Evolutionary conservation across 2,329 filamentous ascomycete genomes (phyloP), one percentile per base, ranked within the genome.

Genomic region (Epichloe brachyelytri): DNA sequence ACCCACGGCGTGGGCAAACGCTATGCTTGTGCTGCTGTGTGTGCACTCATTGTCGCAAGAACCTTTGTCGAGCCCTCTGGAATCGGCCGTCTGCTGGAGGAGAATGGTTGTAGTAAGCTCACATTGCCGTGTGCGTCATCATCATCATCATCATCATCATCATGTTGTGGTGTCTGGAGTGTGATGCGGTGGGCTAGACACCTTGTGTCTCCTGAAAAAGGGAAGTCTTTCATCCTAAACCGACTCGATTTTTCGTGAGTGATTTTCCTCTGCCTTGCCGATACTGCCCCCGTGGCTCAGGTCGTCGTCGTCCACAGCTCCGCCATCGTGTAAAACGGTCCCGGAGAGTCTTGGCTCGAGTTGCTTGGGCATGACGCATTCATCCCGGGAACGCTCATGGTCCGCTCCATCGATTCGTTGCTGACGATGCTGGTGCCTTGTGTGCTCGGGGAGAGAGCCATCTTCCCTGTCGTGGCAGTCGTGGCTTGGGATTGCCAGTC

Each of bases 391-490:
- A 74, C 65, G 55, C 71, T 72, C 38, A 65, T 61, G 3, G 71
- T 70, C 17, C 71, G 72, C 45, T 80, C 78, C 50, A 74, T 60
- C 7, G 78, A 80, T 43, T 80, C 77, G 50, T 73, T 72, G 64
- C 79, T 83, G 56, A 80, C 74, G 55, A 83, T 79, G 63, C 80
- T 83, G 17, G 80, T 83, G 39, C 79, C 80, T 59, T 80, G 74
- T 3, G 80, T 83, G 61, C 79, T 83, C 2, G 80, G 80, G 22
- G 80, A 83, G 37, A 82, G 66, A 3, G 80, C 78, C 74, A 81
- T 76, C 64, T 80, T 82, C 47, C 78, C 75, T 1, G 79, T 82
- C 2, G 79, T 80, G 8, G 78, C 79, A 57, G 78, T 82, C 14
- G 79, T 83, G 4, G 75, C 77, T 57, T 82, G 79, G 4, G 77